These are phyloP conservation scores for Santalum album DNA, from an alignment of 164 flowering plant species.

Conservation along the genomic window DNA sequence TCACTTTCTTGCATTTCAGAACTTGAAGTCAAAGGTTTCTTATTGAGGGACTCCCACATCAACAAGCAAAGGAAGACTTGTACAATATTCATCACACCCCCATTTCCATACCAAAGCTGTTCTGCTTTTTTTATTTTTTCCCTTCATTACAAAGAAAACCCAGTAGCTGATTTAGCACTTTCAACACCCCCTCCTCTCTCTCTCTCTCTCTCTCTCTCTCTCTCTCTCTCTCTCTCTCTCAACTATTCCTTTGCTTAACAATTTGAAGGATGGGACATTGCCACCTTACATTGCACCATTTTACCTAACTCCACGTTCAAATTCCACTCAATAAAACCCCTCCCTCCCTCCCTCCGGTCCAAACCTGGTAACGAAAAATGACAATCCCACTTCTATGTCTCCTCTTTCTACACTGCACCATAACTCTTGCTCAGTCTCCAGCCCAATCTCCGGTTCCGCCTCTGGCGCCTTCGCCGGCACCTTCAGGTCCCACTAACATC, in stretches of 20 bases:
- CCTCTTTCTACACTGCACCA: constrained; percentile 17
- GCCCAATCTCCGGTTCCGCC: constrained; percentile 21
- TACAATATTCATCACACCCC: neutral
- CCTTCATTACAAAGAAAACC: constrained; percentile 14
- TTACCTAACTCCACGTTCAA: constrained; percentile 15
- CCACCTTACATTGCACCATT: constrained; percentile 11
- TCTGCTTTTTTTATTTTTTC: neutral
- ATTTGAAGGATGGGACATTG: constrained; percentile 1
- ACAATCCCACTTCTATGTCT: constrained; percentile 10
- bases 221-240: constrained; percentile 3
- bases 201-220: no score
- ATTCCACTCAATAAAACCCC: constrained; percentile 9
- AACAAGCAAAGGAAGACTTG: constrained; percentile 3
- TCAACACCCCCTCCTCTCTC: no score
- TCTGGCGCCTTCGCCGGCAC: constrained; percentile 19
- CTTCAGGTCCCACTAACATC: constrained; percentile 26
- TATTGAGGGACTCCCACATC: constrained; percentile 1
- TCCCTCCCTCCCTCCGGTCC: constrained; percentile 1
- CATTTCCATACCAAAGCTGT: neutral
- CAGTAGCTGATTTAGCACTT: neutral
- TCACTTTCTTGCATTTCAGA: no score
- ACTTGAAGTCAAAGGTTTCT: constrained; percentile 7
- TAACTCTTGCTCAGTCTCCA: constrained; percentile 22
- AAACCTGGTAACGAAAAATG: neutral
- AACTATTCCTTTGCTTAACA: constrained; percentile 2